Conservation (phyloP, 2,329 filamentous ascomycete genomes). For the Botrytis fragariae region DNA sequence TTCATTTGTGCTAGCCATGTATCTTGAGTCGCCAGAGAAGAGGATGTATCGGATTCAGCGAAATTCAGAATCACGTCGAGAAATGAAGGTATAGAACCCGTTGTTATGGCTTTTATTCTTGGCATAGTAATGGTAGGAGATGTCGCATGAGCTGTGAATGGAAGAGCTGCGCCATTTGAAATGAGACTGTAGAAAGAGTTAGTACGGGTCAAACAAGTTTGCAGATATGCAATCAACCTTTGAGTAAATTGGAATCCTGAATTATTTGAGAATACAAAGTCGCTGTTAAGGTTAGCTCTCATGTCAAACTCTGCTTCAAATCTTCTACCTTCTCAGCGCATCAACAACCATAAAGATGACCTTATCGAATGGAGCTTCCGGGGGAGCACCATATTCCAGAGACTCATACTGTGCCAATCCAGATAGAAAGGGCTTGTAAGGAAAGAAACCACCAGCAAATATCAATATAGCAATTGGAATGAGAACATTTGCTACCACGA, state of each 20-base stretch:
- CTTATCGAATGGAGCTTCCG: constrained; percentile 76
- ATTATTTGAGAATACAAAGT: constrained; percentile 81
- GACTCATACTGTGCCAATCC: constrained; percentile 71
- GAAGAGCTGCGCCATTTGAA: constrained; percentile 74
- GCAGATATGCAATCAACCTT: constrained; percentile 51
- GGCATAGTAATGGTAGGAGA: constrained; percentile 99
- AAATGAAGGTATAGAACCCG: constrained; percentile 96
- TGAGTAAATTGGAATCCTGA: constrained; percentile 90
- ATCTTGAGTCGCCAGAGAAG: constrained; percentile 83
- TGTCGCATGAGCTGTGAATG: constrained; percentile 94
- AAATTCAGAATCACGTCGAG: constrained; percentile 96
- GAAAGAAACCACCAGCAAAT: constrained; percentile 93
- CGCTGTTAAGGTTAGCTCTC: constrained; percentile 54
- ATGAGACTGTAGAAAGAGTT: constrained; percentile 29
- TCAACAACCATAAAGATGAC: constrained; percentile 98
- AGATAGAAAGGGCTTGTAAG: constrained; percentile 90
- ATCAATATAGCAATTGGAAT: constrained; percentile 70
- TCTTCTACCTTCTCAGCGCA: constrained; percentile 74
- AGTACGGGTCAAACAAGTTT: constrained; percentile 9
- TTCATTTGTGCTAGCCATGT: constrained; percentile 96
- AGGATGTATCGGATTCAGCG: constrained; percentile 88
- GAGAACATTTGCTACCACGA: constrained; percentile 70
- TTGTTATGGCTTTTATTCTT: constrained; percentile 93
- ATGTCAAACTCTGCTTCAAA: background rate
- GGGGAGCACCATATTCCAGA: constrained; percentile 53